Base-by-base conservation (phyloP, 2,329 filamentous ascomycete genomes). In the Fusarium pilosicola region DNA sequence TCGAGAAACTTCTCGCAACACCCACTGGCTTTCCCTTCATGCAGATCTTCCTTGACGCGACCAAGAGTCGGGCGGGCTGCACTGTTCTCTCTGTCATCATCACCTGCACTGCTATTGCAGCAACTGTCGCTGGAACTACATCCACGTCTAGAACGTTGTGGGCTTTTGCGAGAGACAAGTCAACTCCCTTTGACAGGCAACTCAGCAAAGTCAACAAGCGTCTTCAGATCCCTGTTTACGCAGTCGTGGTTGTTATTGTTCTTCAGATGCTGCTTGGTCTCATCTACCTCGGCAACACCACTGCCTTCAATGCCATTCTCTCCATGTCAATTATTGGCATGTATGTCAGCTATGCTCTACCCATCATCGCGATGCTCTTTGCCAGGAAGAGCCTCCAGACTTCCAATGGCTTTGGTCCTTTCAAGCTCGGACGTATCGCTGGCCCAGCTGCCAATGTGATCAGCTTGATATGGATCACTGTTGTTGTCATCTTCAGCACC, bases 401-500 rank as follows among this genome's bases (percentile, higher is more conserved):
- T 1, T 18, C 74, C 6, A 76, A 60, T 18, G 71, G 76, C 15
- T 78, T 74, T 24, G 77, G 79, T 0, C 64, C 74, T 0, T 82
- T 81, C 28, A 75, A 65, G 30, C 71, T 87, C 32, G 82, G 83
- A 1, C 67, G 55, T 0, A 63, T 75, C 1, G 54, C 81, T 20
- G 85, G 85, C 3, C 63, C 76, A 0, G 62, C 79, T 3, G 54
- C 83, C 44, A 88, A 88, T 34, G n/a, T 81, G 1, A 61, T 86
- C 12, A 81, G 84, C 1, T 76, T 84, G 22, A 62, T 81, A 5
- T 88, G 85, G 85, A 81, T 86, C 26, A 48, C 80, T 1, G 67
- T 87, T 12, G 83, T 83, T 0, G 82, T 85, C 41, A 67, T 86
- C 3, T 85, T 88, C 45, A 85, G 85, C 71, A 85, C 81, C 1